Evolutionary conservation across 140 eudicot genomes (phyloP).

Genomic region (Cichorium intybus): DNA sequence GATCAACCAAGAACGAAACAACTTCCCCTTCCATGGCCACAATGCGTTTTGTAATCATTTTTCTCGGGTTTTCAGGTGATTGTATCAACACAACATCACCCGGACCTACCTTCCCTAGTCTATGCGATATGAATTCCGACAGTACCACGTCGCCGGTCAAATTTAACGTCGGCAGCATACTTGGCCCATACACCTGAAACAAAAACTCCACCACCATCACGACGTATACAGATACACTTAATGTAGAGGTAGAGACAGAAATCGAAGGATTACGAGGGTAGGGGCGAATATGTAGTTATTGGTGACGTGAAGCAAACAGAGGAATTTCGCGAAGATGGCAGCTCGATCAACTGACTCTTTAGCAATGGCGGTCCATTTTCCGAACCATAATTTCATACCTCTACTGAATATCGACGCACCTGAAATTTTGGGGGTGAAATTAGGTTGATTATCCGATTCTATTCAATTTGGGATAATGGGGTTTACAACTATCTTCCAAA

Average conservation of each 20-base stretch:
- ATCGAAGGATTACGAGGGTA: slow-evolving; percentile 45
- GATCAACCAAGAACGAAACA: slow-evolving; percentile 55
- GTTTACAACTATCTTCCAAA: background rate
- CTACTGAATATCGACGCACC: slow-evolving; percentile 5
- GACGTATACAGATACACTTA: background rate
- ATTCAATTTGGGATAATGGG: slow-evolving; percentile 7
- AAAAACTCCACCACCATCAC: background rate
- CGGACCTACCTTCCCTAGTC: slow-evolving; percentile 58
- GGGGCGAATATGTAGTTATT: slow-evolving; percentile 65
- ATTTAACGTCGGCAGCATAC: slow-evolving; percentile 95
- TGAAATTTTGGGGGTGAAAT: slow-evolving; percentile 11
- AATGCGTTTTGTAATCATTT: slow-evolving; percentile 66
- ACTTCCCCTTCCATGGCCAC: slow-evolving; percentile 81
- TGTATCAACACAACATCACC: slow-evolving; percentile 74
- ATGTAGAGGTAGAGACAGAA: background rate
- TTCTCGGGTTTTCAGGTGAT: slow-evolving; percentile 85
- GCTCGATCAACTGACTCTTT: slow-evolving; percentile 51
- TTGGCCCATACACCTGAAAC: slow-evolving; percentile 76
- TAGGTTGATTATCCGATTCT: slow-evolving; percentile 11
- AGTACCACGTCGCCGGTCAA: slow-evolving; percentile 78
- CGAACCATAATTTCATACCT: slow-evolving; percentile 23
- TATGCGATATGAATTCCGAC: slow-evolving; percentile 55
- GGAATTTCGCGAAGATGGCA: slow-evolving; percentile 54
- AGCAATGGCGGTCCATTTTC: slow-evolving; percentile 41
- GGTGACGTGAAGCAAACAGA: slow-evolving; percentile 77